Evolutionary conservation across 2,329 filamentous ascomycete genomes (phyloP).

Genomic region (Coniochaeta ligniaria): DNA sequence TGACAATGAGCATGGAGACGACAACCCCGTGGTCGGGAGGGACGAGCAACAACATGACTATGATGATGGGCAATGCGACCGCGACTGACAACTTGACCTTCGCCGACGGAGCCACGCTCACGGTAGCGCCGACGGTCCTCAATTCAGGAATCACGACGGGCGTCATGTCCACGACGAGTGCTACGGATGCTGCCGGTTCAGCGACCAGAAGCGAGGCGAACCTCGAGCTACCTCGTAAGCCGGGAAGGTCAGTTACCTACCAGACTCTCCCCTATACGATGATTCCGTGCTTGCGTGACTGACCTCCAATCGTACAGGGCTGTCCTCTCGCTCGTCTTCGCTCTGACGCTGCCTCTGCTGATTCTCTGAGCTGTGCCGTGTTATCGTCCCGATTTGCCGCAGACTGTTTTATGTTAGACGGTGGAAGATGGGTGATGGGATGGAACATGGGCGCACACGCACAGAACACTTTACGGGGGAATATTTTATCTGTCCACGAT

Average conservation of each 20-base stretch:
- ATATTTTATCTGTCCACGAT: background rate
- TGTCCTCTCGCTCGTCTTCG: background rate
- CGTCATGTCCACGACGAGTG: background rate
- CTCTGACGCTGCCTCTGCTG: background rate
- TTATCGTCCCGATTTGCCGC: too few species aligned
- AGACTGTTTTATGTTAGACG: too few species aligned
- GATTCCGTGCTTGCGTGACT: background rate
- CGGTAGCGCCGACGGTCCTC: background rate
- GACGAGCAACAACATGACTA: background rate
- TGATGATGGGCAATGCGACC: background rate
- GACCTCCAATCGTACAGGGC: background rate
- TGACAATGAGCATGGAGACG: background rate
- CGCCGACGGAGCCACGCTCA: background rate
- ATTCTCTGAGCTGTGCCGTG: background rate
- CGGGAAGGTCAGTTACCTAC: background rate
- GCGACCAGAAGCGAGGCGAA: background rate
- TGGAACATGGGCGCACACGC: too few species aligned
- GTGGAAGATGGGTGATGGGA: too few species aligned
- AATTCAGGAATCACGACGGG: background rate
- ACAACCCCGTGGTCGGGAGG: background rate
- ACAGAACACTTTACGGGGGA: too few species aligned
- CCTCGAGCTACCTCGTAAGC: background rate
- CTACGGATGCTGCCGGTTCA: background rate
- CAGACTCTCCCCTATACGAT: background rate
- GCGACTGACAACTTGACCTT: background rate